Base-by-base conservation (phyloP, 169 alveolate species). In the Plasmodium ovale region DNA sequence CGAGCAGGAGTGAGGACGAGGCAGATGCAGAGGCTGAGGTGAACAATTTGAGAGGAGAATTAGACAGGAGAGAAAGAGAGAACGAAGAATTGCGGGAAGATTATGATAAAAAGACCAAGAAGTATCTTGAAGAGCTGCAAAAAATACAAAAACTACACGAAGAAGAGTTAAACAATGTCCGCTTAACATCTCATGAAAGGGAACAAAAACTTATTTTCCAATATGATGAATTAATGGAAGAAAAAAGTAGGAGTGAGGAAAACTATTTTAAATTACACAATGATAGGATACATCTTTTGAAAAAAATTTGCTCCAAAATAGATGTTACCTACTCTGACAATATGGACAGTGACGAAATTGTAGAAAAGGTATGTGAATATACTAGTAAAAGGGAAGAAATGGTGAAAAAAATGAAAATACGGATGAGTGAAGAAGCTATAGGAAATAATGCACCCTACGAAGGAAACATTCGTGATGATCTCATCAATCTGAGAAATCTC, bases 91-190 rank as follows among this genome's bases (percentile, higher is more conserved):
- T 64, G 82, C 62, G 65, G 12, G 84, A 79, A 21, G 69, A 64
- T 37, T 49, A 79, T 42, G 49, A 65, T 3, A 53, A 29, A 29
- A 79, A 79, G 25, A 33, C 65, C 10, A 65, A 79, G 12, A 16
- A 29, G 39, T 65, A 14, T 19, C 56, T 64, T n/a, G 60, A 64
- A 29, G 59, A 79, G 9, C 33, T 64, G 23, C 35, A 49, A 39
- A 37, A 21, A 29, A 79, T 64, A 56, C 33, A 64, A 39, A 35
- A 58, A 23, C 5, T 23, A n/a, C 65, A 37, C 51, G 82, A 79
- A 49, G 27, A 79, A 33, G 89, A 79, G 14, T 31, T 79, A 64
- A 79, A 79, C 51, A 14, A 33, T 42, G 35, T 65, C 47, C 70
- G 29, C 6, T 16, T 51, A 33, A 25, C 62, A 79, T 39, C 73